Evolutionary conservation across 176 grass and related monocot genomes (phyloP).

Genomic region (Rhipidocladum racemiflorum): DNA sequence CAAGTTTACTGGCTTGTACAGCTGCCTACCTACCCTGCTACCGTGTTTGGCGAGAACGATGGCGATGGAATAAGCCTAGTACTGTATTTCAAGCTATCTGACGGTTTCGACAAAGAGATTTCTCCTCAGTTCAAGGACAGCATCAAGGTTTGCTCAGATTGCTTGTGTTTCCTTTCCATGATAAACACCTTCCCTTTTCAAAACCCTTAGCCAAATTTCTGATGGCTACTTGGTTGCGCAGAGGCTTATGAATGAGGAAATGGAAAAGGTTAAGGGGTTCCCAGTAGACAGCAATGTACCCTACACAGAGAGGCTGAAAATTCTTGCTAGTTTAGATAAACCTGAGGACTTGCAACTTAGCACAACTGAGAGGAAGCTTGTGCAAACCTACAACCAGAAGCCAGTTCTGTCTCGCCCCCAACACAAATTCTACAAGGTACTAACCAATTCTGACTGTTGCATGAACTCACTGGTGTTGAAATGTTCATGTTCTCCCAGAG

Average conservation of each 20-base stretch:
- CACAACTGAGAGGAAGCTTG: conserved; percentile 67
- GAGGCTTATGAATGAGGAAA: conserved; percentile 75
- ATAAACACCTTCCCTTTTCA: neutral
- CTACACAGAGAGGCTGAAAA: conserved; percentile 91
- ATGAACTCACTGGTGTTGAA: conserved; percentile 9
- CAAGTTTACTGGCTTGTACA: conserved; percentile 33
- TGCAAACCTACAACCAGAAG: conserved; percentile 88
- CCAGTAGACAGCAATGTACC: conserved; percentile 56
- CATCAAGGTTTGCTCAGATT: conserved; percentile 54
- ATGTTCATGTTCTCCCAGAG: neutral
- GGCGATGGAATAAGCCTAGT: conserved; percentile 83
- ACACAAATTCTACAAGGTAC: conserved; percentile 86
- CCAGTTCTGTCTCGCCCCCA: conserved; percentile 80
- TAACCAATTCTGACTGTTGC: neutral
- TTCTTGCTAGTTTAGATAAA: conserved; percentile 74
- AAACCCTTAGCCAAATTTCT: neutral
- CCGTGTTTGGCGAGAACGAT: conserved; percentile 76
- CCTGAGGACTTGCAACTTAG: conserved; percentile 83
- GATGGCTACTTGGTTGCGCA: conserved; percentile 32
- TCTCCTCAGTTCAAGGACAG: conserved; percentile 62
- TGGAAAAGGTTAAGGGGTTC: conserved; percentile 78
- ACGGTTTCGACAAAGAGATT: conserved; percentile 79
- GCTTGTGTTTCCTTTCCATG: neutral
- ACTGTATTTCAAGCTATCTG: conserved; percentile 86
- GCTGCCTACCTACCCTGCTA: conserved; percentile 79